Percentiles rank a stretch among this genome's conserved stretches.
These are phyloP conservation scores for Magnaporthiopsis rhizophila DNA, from an alignment of 2,329 filamentous ascomycete genomes.

Conservation along the genomic window DNA sequence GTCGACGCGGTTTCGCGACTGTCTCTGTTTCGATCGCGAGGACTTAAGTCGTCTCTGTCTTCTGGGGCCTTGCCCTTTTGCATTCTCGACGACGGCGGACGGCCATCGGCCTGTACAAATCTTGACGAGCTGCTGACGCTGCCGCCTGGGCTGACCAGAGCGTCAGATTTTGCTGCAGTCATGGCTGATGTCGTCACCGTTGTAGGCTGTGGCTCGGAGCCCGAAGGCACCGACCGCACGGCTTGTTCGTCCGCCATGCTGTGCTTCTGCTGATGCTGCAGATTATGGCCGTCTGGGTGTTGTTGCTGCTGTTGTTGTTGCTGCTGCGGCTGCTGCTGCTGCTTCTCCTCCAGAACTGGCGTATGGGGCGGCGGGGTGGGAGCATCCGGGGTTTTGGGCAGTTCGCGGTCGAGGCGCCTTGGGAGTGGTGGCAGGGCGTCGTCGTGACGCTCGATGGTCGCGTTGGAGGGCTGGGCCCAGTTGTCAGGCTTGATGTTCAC, in stretches of 20 bases:
- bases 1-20: slow-evolving; percentile 48
- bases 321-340: neutral
- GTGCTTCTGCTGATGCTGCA: slow-evolving; percentile 10
- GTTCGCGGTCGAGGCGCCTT: slow-evolving; percentile 20
- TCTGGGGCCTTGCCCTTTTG: slow-evolving; percentile 15
- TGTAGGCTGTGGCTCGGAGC: slow-evolving; percentile 11
- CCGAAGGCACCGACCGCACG: slow-evolving; percentile 5
- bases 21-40: slow-evolving; percentile 31
- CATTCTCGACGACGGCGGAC: neutral
- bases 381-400: slow-evolving; percentile 25
- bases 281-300: slow-evolving; percentile 10
- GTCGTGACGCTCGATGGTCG: slow-evolving; percentile 35
- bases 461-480: slow-evolving; percentile 45
- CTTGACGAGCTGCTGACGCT: slow-evolving; percentile 7
- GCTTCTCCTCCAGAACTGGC: slow-evolving; percentile 15
- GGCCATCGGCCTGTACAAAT: neutral
- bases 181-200: neutral
- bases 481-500: slow-evolving; percentile 46
- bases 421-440: slow-evolving; percentile 6
- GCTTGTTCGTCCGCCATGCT: slow-evolving; percentile 7
- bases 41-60: slow-evolving; percentile 24
- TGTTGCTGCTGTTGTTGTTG: neutral
- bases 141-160: slow-evolving; percentile 6
- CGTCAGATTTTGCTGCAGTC: slow-evolving; percentile 3
- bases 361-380: slow-evolving; percentile 31